Evolutionary conservation across 1,284 basidiomycete genomes (phyloP), one percentile per base, ranked within the genome.

Genomic region (Apiotrichum sp.): DNA sequence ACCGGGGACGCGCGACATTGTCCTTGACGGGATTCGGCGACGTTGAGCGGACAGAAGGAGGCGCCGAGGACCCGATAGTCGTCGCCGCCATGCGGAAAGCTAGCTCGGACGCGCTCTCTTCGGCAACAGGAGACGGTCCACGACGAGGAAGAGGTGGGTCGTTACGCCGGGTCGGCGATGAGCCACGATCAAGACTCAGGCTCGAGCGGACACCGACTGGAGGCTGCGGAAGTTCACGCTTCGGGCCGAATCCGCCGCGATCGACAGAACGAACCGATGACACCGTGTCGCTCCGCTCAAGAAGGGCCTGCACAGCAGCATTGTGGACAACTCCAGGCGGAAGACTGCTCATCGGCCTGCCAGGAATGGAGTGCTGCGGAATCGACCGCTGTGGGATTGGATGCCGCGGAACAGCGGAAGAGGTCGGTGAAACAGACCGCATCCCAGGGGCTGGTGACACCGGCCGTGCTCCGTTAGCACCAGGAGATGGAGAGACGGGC

Each of bases 261-360:
- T 75, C 73, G 1, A 75, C 60, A 1, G 73, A 75, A 51, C 68
- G 71, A 35, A 76, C 61, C 1, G 73, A 74, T 7, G 71, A 69
- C 34, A 73, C 49, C 0, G 74, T 75, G 51, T 75, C 71, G 1
- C 72, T 72, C 8, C 73, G 64, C 29, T 73, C 69, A 9, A 73
- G 55, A 14, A 55, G 44, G 52, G 59, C 38, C 22, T 50, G 36
- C 50, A 61, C 40, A 43, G 49, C 50, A 31, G 56, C 7, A 36
- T 49, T 34, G 48, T 45, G 44, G 5, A 56, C 46, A 2, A 47
- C 34, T 22, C 52, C 34, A 31, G n/a, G 29, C 3, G 50, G 53
- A 7, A 36, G 38, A 29, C 11, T 42, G 38, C 5, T 16, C n/a
- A 43, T 31, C 6, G 45, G 36, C 36, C 14, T 38, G 36, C 14